Evolutionary conservation across 768 basidiomycete genomes (phyloP).

Genomic region (Imleria badia): DNA sequence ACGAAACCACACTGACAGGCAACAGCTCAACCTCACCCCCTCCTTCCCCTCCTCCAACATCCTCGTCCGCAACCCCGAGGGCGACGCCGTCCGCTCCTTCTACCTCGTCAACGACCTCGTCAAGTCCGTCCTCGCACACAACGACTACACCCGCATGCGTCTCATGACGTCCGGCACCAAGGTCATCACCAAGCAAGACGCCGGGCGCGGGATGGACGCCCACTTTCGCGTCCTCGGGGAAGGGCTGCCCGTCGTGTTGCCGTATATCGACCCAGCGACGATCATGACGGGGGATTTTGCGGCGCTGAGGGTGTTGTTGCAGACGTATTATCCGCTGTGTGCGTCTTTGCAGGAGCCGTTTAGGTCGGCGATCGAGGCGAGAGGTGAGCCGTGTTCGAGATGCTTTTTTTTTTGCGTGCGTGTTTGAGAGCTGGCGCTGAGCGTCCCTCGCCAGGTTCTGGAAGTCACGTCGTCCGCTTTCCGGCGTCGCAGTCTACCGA

Average conservation of each 20-base stretch:
- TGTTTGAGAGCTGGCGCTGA: not conserved
- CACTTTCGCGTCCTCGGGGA: conserved; percentile 81
- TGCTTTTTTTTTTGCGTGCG: conserved; percentile 23
- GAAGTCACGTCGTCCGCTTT: conserved; percentile 75
- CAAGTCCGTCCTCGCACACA: conserved; percentile 74
- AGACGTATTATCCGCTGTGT: conserved; percentile 78
- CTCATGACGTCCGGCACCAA: conserved; percentile 94
- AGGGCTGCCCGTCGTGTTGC: conserved; percentile 80
- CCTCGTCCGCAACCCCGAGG: conserved; percentile 83
- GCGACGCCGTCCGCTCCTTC: conserved; percentile 71
- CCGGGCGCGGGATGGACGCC: conserved; percentile 54
- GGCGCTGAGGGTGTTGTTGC: conserved; percentile 65
- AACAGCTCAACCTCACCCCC: conserved; percentile 65
- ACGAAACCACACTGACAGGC: conserved; percentile 40
- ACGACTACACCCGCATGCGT: conserved; percentile 81
- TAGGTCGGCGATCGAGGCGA: conserved; percentile 47
- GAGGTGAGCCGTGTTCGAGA: conserved; percentile 49
- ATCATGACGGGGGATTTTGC: conserved; percentile 59
- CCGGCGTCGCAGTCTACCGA: conserved; percentile 50
- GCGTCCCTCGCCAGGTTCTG: conserved; percentile 44
- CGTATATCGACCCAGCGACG: conserved; percentile 64
- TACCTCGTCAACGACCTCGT: conserved; percentile 88
- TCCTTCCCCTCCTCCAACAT: conserved; percentile 75
- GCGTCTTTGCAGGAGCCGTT: conserved; percentile 64
- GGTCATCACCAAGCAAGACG: conserved; percentile 88